Evolutionary conservation across 2,329 filamentous ascomycete species (phyloP).

Genomic region (Rutstroemia sp.): DNA sequence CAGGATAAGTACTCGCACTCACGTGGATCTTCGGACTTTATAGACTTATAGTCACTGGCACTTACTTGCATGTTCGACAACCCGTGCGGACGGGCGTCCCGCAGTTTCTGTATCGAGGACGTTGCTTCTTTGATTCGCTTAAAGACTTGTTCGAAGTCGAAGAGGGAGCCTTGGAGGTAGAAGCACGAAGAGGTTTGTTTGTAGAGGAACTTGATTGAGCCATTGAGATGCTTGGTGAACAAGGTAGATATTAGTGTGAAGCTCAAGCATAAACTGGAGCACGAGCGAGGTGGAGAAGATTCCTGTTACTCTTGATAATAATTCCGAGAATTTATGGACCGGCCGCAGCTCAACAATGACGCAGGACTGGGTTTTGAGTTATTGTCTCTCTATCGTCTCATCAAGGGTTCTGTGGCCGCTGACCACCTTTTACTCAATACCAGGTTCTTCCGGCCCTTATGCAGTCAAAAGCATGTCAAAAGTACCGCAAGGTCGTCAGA

Average conservation of each 20-base stretch:
- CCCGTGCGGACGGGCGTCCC: constrained; percentile 25
- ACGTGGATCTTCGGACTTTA: no score
- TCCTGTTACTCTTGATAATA: no score
- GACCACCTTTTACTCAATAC: neutral
- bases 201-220: neutral
- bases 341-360: no score
- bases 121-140: constrained; percentile 13
- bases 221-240: no score
- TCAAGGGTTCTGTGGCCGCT: neutral
- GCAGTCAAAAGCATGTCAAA: neutral
- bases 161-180: neutral
- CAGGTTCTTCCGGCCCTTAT: neutral
- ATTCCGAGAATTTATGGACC: no score
- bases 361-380: neutral
- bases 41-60: constrained; percentile 6
- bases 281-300: no score
- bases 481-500: neutral
- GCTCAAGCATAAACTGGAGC: no score
- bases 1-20: neutral
- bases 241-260: no score
- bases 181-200: neutral
- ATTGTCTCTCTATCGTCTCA: neutral
- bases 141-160: neutral
- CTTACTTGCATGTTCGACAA: constrained; percentile 27
- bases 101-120: constrained; percentile 24